Evolutionary conservation across 352 stramenopile genomes (phyloP).

Genomic region (Globisporangium barbulae): DNA sequence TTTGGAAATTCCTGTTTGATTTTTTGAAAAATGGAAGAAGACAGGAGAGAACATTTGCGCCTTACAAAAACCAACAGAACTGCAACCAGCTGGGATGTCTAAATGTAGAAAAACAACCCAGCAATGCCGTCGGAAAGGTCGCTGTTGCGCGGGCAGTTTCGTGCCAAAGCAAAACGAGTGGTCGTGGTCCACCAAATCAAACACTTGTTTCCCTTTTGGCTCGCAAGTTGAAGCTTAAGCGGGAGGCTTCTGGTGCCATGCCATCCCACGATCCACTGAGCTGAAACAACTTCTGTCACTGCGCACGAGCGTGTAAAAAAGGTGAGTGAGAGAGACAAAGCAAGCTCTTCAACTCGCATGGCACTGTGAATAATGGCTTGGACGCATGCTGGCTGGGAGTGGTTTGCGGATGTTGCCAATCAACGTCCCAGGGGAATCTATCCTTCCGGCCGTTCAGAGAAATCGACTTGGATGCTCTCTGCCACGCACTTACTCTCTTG

Average conservation of each 20-base stretch:
- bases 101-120: not conserved
- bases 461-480: no score
- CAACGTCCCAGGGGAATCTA: no score
- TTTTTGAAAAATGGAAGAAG: constrained; percentile 5
- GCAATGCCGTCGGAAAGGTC: not conserved
- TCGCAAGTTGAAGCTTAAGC: not conserved
- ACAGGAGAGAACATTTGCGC: not conserved
- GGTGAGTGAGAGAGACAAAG: not conserved
- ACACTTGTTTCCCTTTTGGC: not conserved
- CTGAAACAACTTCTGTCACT: not conserved
- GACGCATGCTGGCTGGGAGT: no score
- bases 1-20: not conserved
- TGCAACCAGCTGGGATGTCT: not conserved
- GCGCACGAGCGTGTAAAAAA: not conserved
- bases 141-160: not conserved
- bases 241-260: not conserved
- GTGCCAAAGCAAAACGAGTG: not conserved
- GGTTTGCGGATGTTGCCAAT: no score
- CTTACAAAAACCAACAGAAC: not conserved
- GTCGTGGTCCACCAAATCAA: not conserved
- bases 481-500: no score
- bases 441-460: no score
- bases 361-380: not conserved
- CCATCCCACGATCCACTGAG: not conserved
- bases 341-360: not conserved